Evolutionary conservation across 2,329 filamentous ascomycete genomes (phyloP), one percentile per base, ranked within the genome.

Genomic region (Rutstroemia sp.): DNA sequence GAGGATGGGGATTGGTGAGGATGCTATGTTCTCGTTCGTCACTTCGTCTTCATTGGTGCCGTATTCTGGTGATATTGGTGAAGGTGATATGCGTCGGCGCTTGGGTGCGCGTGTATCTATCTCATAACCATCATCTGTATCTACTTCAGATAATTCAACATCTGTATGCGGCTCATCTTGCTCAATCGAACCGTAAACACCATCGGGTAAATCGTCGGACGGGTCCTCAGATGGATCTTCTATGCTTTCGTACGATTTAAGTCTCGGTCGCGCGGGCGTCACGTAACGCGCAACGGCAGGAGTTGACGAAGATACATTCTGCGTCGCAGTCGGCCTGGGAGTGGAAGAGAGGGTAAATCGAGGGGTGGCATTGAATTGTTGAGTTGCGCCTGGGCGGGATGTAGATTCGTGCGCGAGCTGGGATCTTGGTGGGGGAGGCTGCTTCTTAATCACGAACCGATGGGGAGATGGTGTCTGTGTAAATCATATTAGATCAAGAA

Each of bases 381-480:
- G 66, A 12, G 60, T 58, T 14, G 16, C 39, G 55, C 60, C 60
- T 44, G 61, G 55, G 37, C 52, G 59, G 38, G 61, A 61, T n/a
- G 62, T 61, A 42, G 63, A 54, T 51, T 64, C 58, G 57, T 62
- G 63, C 7, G 61, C 53, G 37, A 64, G 53, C 3, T 63, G 62
- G 5, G 64, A 59, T 44, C 60, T 61, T 42, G 59, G 58, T 6
- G 56, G 51, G 23, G 56, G 52, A 39, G 61, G 50, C 49, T 63
- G 59, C 45, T 66, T 67, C 46, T 69, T 66, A 47, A 70, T 65
- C 52, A 71, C 59, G 59, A 72, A 72, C 38, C 71, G 65, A 61
- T 70, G 70, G 0, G 71, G 70, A 8, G 70, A 72, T 8, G 70
- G 70, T 37, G 71, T 72, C 71, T 72, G 34, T 18, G 19, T 55